Evolutionary conservation across 192 early-diverging fungal species (phyloP).

Genomic region (Radiomyces spectabilis): DNA sequence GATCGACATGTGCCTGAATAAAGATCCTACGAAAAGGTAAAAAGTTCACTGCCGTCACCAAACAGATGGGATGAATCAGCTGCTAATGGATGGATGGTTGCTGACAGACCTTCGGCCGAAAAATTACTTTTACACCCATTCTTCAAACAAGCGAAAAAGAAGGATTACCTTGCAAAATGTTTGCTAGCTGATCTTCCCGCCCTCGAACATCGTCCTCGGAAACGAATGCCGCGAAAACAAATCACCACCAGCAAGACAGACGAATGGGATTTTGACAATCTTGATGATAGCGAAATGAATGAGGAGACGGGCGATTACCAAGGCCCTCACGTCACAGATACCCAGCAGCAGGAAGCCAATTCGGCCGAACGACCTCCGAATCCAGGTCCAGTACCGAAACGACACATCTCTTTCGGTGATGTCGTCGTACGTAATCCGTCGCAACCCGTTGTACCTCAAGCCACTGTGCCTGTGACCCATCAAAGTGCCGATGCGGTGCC

Average conservation of each 20-base stretch:
- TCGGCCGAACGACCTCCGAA: no score
- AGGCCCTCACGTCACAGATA: no score
- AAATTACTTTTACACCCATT: constrained; percentile 69
- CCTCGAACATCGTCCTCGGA: constrained; percentile 61
- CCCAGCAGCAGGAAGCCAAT: no score
- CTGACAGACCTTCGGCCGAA: constrained; percentile 67
- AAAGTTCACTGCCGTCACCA: no score
- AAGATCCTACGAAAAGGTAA: constrained; percentile 62
- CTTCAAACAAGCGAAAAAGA: constrained; percentile 69
- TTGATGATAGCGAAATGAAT: background rate
- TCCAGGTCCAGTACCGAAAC: background rate
- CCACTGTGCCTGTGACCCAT: background rate
- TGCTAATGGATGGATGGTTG: background rate
- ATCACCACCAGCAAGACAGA: constrained; percentile 36
- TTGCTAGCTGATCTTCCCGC: constrained; percentile 57
- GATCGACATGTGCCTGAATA: constrained; percentile 76
- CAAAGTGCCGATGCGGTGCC: background rate
- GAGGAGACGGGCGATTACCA: background rate
- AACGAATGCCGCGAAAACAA: constrained; percentile 36
- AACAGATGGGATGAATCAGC: no score
- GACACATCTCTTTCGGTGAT: constrained; percentile 34
- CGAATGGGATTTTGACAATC: constrained; percentile 61
- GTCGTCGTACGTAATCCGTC: constrained; percentile 23
- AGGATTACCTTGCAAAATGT: constrained; percentile 49
- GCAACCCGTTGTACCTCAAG: background rate